Evolutionary conservation across 2,329 filamentous ascomycete genomes (phyloP).

Genomic region (Thelonectria rubi): DNA sequence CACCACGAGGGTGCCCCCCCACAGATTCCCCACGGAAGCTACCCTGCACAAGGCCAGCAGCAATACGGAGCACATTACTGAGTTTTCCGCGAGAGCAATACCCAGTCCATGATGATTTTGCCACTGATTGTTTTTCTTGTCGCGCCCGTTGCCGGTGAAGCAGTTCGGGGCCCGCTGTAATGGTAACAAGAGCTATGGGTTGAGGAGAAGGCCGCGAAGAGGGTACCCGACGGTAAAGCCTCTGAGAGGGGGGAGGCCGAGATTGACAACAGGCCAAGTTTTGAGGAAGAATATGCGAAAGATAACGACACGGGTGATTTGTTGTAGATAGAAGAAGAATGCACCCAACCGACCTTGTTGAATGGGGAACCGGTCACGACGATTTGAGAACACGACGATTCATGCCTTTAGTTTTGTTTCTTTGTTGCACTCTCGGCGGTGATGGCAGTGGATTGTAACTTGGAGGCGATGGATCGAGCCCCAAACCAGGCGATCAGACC

Average conservation of each 20-base stretch:
- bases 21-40: slow-evolving; percentile 45
- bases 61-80: slow-evolving; percentile 41
- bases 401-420: slow-evolving; percentile 48
- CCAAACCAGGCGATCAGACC: slow-evolving; percentile 58
- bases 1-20: slow-evolving; percentile 41
- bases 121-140: slow-evolving; percentile 16
- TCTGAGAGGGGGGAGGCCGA: slow-evolving; percentile 31
- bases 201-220: slow-evolving; percentile 13
- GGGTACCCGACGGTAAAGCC: slow-evolving; percentile 29
- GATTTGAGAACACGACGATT: slow-evolving; percentile 25
- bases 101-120: slow-evolving; percentile 6
- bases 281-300: slow-evolving; percentile 9
- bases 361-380: slow-evolving; percentile 27
- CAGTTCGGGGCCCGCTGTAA: slow-evolving; percentile 27
- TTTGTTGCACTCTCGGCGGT: slow-evolving; percentile 42
- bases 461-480: slow-evolving; percentile 47
- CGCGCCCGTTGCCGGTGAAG: slow-evolving; percentile 9
- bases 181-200: slow-evolving; percentile 14
- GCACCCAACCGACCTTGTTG: slow-evolving; percentile 34
- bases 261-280: slow-evolving; percentile 21
- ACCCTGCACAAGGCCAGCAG: slow-evolving; percentile 38
- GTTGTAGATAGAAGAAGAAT: slow-evolving; percentile 46
- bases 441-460: slow-evolving; percentile 42
- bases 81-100: slow-evolving; percentile 16
- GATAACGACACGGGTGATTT: slow-evolving; percentile 29